Conservation (phyloP, 2,329 filamentous ascomycete genomes). For the Aspergillus neoniger region DNA sequence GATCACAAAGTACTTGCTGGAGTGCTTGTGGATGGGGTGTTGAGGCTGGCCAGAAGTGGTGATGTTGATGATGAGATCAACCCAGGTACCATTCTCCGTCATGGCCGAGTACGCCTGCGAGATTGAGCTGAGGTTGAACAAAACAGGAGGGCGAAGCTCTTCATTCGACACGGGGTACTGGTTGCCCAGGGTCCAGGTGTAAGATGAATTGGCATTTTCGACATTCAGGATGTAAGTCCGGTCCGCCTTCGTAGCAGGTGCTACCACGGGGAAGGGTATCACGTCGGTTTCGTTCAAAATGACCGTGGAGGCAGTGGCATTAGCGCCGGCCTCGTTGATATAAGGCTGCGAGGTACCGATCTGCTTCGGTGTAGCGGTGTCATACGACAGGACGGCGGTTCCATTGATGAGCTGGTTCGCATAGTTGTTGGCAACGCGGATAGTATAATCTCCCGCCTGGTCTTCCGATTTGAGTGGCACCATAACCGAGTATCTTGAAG, state of each 20-base stretch:
- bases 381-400: slow-evolving; percentile 53
- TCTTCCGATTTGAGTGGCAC: slow-evolving; percentile 47
- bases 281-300: slow-evolving; percentile 50
- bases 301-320: slow-evolving; percentile 43
- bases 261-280: slow-evolving; percentile 52
- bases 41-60: slow-evolving; percentile 50
- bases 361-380: slow-evolving; percentile 16
- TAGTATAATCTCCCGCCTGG: slow-evolving; percentile 52
- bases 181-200: slow-evolving; percentile 30
- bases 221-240: slow-evolving; percentile 36
- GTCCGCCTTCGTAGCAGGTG: slow-evolving; percentile 48
- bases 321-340: slow-evolving; percentile 54
- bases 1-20: slow-evolving; percentile 61
- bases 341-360: slow-evolving; percentile 40
- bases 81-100: slow-evolving; percentile 54
- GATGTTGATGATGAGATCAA: slow-evolving; percentile 49
- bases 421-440: slow-evolving; percentile 55
- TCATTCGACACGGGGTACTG: slow-evolving; percentile 29
- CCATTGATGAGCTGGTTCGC: slow-evolving; percentile 59
- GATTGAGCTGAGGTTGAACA: slow-evolving; percentile 32
- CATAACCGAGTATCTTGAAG: slow-evolving; percentile 46
- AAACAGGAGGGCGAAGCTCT: slow-evolving; percentile 25
- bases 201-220: slow-evolving; percentile 23
- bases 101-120: slow-evolving; percentile 20
- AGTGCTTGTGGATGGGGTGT: slow-evolving; percentile 68